Percentiles rank a stretch among this genome's conserved stretches.
These are phyloP conservation scores for Pseudoperonospora humuli DNA, from an alignment of 352 stramenopile species.

Conservation along the genomic window DNA sequence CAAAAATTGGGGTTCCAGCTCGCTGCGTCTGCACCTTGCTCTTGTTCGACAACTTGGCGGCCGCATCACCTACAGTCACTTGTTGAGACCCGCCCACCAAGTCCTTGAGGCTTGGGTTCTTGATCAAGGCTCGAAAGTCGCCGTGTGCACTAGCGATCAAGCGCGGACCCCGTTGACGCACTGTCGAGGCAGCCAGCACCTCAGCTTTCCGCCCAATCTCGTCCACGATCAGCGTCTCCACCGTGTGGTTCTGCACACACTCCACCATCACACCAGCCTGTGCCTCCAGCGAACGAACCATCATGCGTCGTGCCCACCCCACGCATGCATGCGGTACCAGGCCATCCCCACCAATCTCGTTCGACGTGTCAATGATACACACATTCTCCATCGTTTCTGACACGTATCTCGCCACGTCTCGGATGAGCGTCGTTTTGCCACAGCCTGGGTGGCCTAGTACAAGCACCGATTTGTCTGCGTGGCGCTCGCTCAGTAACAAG, in stretches of 20 bases:
- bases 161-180: slow-evolving; percentile 68
- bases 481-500: slow-evolving; percentile 39
- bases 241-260: slow-evolving; percentile 87
- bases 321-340: slow-evolving; percentile 67
- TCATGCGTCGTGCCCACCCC: slow-evolving; percentile 66
- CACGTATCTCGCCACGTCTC: slow-evolving; percentile 66
- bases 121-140: slow-evolving; percentile 71
- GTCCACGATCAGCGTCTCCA: slow-evolving; percentile 85
- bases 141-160: slow-evolving; percentile 84
- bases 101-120: slow-evolving; percentile 71
- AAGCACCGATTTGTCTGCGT: slow-evolving; percentile 48
- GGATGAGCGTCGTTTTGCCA: slow-evolving; percentile 83
- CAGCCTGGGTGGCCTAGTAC: slow-evolving; percentile 54
- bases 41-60: slow-evolving; percentile 25
- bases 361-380: slow-evolving; percentile 86
- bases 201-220: slow-evolving; percentile 81
- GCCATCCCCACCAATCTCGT: slow-evolving; percentile 84
- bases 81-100: slow-evolving; percentile 66
- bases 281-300: slow-evolving; percentile 58
- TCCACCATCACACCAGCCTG: slow-evolving; percentile 84
- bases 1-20: slow-evolving; percentile 62
- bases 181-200: slow-evolving; percentile 66
- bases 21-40: slow-evolving; percentile 43
- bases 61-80: slow-evolving; percentile 56
- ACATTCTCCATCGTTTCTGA: slow-evolving; percentile 57